Conservation (phyloP, 2,329 filamentous ascomycete genomes). For the Phaeosphaeriaceae sp. region DNA sequence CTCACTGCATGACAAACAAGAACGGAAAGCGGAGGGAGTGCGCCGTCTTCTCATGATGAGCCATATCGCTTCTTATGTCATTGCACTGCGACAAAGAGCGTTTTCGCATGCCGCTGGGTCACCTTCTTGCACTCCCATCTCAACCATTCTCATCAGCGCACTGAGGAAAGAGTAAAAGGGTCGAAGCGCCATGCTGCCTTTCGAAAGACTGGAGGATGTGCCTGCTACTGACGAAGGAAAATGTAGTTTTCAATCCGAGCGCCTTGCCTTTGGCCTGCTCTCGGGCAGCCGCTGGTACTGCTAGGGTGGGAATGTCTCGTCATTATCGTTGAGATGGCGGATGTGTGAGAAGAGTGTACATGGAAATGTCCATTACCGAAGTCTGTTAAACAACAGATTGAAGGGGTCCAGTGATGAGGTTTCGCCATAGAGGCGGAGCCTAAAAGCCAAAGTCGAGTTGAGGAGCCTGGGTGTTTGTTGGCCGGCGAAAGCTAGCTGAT, state of each 20-base stretch:
- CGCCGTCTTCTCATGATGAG: conserved; percentile 31
- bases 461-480: conserved; percentile 30
- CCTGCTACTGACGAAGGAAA: conserved; percentile 35
- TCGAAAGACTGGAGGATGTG: conserved; percentile 23
- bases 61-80: conserved; percentile 22
- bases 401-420: conserved; percentile 46
- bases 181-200: conserved; percentile 37
- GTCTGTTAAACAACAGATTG: conserved; percentile 19
- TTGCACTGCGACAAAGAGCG: conserved; percentile 23
- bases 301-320: conserved; percentile 34
- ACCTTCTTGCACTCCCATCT: conserved; percentile 11
- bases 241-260: conserved; percentile 49
- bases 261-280: conserved; percentile 23
- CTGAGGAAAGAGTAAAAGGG: conserved; percentile 43
- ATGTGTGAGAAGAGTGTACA: conserved; percentile 14
- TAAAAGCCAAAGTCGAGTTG: conserved; percentile 46
- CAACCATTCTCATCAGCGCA: conserved; percentile 37
- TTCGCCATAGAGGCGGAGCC: conserved; percentile 31
- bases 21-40: conserved; percentile 48
- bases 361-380: conserved; percentile 15
- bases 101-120: conserved; percentile 28
- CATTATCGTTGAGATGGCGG: conserved; percentile 31
- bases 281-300: conserved; percentile 5
- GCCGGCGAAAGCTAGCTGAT: conserved; percentile 14
- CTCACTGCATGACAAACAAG: conserved; percentile 38